Evolutionary conservation across 371 early-diverging fungal species (phyloP), one percentile per base, ranked within the genome.

Genomic region (Mucor piriformis): DNA sequence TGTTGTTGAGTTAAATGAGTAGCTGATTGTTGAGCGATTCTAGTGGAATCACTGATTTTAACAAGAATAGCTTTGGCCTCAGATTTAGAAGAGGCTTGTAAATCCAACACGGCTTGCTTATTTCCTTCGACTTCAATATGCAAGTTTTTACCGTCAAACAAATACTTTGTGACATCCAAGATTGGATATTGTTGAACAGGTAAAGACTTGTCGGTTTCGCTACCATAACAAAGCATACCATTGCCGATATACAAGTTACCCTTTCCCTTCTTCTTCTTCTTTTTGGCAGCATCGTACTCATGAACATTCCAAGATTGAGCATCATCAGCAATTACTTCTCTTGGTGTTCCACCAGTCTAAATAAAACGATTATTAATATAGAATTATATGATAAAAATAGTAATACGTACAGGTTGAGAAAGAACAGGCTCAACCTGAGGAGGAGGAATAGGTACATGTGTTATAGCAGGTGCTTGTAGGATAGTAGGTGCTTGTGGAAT

Each of bases 191-290:
- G 85, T 23, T 83, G 87, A 11, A 89, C 89, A 59, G 89, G 87
- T 1, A 82, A 78, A 21, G 84, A 78, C 68, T 89, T 87, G 62
- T 90, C 90, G 32, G 87, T 84, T 56, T 88, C 85, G 58, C 87
- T 87, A 25, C 84, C 88, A 54, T 88, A 86, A 38, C 85, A 82
- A 38, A 93, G 68, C 66, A 80, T 80, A 24, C 80, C 72, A 60
- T 88, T 87, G 49, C 88, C 86, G 34, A 91, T 72, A n/a, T 85
- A 81, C 32, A 93, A 67, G 15, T 76, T 84, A 21, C 92, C 88
- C 62, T 87, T 87, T 58, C 79, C 83, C 59, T 89, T 90, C 66
- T 83, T 86, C 68, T 90, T 91, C 66, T 91, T 91, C 61, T 90
- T 88, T 68, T 90, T 90, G 56, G 84, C 86, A 7, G 78, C 66